Percentiles rank a stretch among this genome's conserved stretches.
phyloP scores from a whole-genome alignment of 2,329 filamentous ascomycete genomes.

The Thelonectria olida region DNA sequence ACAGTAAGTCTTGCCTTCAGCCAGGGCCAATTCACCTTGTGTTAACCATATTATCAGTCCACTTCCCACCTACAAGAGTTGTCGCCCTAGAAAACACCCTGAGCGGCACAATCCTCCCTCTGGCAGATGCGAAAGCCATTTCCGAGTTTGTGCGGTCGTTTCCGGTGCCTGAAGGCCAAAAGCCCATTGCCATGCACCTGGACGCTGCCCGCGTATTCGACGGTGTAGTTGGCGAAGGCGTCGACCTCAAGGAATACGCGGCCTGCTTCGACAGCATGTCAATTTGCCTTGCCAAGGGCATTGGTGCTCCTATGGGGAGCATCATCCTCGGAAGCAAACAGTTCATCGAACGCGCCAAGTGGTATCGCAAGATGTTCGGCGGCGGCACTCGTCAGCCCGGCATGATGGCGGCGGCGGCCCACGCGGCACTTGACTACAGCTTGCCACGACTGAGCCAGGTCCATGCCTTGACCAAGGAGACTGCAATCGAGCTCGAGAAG shows the following conservation, averaged over 20 bases:
- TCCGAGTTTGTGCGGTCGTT: constrained; percentile 68
- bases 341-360: constrained; percentile 48
- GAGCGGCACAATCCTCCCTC: constrained; percentile 77
- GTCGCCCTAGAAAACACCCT: constrained; percentile 86
- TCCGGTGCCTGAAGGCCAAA: constrained; percentile 38
- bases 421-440: constrained; percentile 63
- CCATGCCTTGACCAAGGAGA: constrained; percentile 29
- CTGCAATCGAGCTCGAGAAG: constrained; percentile 23
- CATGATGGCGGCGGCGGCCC: constrained; percentile 73
- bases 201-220: constrained; percentile 83
- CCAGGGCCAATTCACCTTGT: too few relatives aligned
- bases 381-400: constrained; percentile 77
- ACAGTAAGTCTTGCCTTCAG: constrained; percentile 31
- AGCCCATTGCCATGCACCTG: constrained; percentile 74
- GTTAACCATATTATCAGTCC: constrained; percentile 61
- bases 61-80: constrained; percentile 78
- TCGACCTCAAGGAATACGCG: constrained; percentile 70
- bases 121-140: constrained; percentile 74
- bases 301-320: constrained; percentile 80
- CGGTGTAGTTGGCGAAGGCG: constrained; percentile 73
- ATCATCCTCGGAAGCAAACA: constrained; percentile 66
- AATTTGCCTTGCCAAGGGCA: constrained; percentile 80
- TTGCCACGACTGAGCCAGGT: constrained; percentile 33
- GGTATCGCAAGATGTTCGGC: constrained; percentile 72
- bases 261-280: constrained; percentile 75